Conservation (phyloP, 2,329 filamentous ascomycete genomes). For the Aspergillus quadricinctus region DNA sequence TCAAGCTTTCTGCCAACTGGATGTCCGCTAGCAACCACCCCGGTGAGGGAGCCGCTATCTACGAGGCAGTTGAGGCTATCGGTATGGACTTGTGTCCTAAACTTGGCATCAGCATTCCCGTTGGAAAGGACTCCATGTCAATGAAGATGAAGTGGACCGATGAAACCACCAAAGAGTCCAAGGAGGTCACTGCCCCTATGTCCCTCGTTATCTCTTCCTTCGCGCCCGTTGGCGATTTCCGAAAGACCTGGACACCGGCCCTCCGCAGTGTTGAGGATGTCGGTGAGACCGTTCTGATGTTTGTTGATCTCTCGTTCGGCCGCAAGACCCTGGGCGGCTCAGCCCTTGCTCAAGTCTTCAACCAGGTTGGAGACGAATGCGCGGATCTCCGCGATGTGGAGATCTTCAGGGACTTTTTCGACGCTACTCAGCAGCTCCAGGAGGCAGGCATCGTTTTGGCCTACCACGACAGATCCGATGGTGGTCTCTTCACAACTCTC, state of each 20-base stretch:
- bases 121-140: constrained; percentile 96
- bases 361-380: constrained; percentile 75
- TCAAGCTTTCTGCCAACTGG: constrained; percentile 95
- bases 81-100: constrained; percentile 88
- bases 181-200: constrained; percentile 87
- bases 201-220: constrained; percentile 91
- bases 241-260: constrained; percentile 90
- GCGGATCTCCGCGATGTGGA: constrained; percentile 83
- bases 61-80: constrained; percentile 89
- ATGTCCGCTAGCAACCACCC: constrained; percentile 95
- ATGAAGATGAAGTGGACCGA: constrained; percentile 98
- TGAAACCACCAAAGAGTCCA: constrained; percentile 58
- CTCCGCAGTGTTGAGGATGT: constrained; percentile 79
- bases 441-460: constrained; percentile 73
- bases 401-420: constrained; percentile 83
- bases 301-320: constrained; percentile 81
- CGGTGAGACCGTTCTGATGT: constrained; percentile 82
- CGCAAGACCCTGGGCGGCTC: constrained; percentile 83
- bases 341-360: constrained; percentile 82
- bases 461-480: constrained; percentile 92
- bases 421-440: constrained; percentile 69
- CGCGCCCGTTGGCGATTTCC: constrained; percentile 73
- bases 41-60: constrained; percentile 86
- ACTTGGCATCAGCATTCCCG: constrained; percentile 88
- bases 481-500: constrained; percentile 83